phyloP scores from a whole-genome alignment of 306 rosid genomes.

The Herpetospermum pedunculosum region DNA sequence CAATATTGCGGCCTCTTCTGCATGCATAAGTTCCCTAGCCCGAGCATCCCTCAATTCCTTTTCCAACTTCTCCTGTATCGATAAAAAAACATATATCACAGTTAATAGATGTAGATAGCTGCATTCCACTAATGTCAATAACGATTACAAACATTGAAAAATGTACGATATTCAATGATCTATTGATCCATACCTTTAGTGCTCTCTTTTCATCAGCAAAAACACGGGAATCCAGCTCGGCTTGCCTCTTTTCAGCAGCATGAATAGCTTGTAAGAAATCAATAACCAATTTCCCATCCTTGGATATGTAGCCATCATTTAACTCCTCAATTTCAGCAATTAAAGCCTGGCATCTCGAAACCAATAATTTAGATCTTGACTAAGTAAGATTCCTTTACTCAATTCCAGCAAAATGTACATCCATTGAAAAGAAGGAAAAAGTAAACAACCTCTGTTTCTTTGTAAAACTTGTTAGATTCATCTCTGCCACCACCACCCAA shows the following conservation, averaged over 20 bases:
- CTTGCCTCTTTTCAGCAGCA: conserved; percentile 80
- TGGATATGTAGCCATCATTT: conserved; percentile 49
- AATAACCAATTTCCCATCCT: conserved; percentile 73
- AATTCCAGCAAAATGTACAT: conserved; percentile 8
- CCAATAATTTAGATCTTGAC: conserved; percentile 14
- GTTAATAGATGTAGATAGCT: background rate
- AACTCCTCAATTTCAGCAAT: conserved; percentile 36
- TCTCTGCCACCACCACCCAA: conserved; percentile 17
- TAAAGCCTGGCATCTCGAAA: conserved; percentile 32
- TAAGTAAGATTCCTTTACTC: conserved; percentile 1
- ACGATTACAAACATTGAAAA: background rate
- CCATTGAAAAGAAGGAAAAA: conserved; percentile 2
- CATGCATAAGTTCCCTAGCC: conserved; percentile 76
- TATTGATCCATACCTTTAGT: conserved; percentile 40
- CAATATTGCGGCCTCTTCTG: conserved; percentile 85
- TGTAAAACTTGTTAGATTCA: conserved; percentile 21
- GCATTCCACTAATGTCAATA: background rate
- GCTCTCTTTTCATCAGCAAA: conserved; percentile 62
- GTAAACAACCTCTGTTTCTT: conserved; percentile 49
- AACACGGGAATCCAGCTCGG: conserved; percentile 59
- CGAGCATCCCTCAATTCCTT: conserved; percentile 82
- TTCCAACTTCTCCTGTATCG: conserved; percentile 61
- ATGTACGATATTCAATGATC: background rate
- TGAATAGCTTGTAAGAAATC: conserved; percentile 89
- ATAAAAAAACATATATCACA: conserved; percentile 6